Percentiles rank a stretch among this genome's conserved stretches.
Evolutionary conservation across 371 early-diverging fungal genomes (phyloP).

Genomic region (Mortierella sp.): DNA sequence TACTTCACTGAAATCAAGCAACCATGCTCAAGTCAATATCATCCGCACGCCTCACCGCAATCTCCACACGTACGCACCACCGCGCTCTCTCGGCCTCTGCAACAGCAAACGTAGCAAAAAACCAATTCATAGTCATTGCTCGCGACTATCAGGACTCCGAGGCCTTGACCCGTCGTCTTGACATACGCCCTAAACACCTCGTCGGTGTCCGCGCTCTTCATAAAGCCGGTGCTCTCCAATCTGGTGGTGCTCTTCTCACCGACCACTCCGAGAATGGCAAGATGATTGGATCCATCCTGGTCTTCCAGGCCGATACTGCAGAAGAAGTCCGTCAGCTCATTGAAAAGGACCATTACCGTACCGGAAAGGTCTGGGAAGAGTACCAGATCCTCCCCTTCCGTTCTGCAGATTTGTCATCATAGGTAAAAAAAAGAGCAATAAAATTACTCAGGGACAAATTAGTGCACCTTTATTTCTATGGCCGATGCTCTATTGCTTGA

Average conservation of each 20-base stretch:
- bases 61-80: constrained; percentile 3
- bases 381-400: constrained; percentile 64
- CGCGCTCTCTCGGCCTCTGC: constrained; percentile 32
- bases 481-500: neutral
- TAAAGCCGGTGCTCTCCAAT: constrained; percentile 49
- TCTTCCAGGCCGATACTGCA: constrained; percentile 64
- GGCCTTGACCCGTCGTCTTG: constrained; percentile 63
- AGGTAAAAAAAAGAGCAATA: no score
- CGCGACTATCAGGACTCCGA: constrained; percentile 67
- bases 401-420: constrained; percentile 14
- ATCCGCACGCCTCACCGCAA: neutral
- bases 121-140: constrained; percentile 67
- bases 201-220: constrained; percentile 45
- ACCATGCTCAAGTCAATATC: constrained; percentile 29
- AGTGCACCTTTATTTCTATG: neutral
- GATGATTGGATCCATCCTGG: constrained; percentile 70
- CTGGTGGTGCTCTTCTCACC: constrained; percentile 69
- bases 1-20: no score
- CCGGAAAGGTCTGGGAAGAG: neutral
- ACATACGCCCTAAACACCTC: constrained; percentile 64
- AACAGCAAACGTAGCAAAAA: constrained; percentile 23
- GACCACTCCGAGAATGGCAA: constrained; percentile 56
- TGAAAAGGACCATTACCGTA: constrained; percentile 21
- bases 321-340: constrained; percentile 62
- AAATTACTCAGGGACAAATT: neutral